phyloP scores from a whole-genome alignment of 768 basidiomycete genomes.

The Naganishia onofrii region DNA sequence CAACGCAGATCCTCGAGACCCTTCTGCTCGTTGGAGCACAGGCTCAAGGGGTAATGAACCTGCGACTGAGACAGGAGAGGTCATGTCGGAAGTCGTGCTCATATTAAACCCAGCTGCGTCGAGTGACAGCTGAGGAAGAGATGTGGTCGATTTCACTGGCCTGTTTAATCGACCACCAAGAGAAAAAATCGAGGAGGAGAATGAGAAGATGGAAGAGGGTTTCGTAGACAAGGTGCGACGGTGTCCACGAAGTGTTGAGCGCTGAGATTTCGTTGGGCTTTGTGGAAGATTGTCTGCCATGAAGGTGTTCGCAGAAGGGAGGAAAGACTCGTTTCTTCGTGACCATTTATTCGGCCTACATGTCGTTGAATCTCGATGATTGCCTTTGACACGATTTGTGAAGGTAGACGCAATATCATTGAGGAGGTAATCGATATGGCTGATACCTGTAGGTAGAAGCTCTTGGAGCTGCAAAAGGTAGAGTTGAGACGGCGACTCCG shows the following conservation, averaged over 20 bases:
- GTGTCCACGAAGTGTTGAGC: neutral
- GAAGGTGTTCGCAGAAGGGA: neutral
- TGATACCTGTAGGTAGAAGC: slow-evolving; percentile 14
- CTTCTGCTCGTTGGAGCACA: neutral
- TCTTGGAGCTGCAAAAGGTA: slow-evolving; percentile 21
- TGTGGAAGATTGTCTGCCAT: too few species aligned
- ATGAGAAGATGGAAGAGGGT: slow-evolving; percentile 18
- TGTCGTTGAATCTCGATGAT: neutral
- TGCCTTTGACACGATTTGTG: neutral
- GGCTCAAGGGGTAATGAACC: neutral
- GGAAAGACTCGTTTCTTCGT: neutral
- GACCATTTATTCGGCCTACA: neutral
- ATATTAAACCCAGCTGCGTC: neutral
- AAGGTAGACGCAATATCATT: slow-evolving; percentile 18
- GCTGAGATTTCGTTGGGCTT: slow-evolving; percentile 16
- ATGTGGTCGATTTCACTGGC: slow-evolving; percentile 11
- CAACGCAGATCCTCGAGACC: neutral
- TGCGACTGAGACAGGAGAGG: neutral
- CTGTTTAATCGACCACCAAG: neutral
- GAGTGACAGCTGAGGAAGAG: slow-evolving; percentile 10
- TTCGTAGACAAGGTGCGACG: slow-evolving; percentile 7
- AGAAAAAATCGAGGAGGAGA: slow-evolving; percentile 15
- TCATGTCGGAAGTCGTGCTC: neutral
- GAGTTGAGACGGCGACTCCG: slow-evolving; percentile 13
- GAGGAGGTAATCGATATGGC: slow-evolving; percentile 15